Conservation (phyloP, 2,329 filamentous ascomycete genomes). For the Fusarium pseudocircinatum region DNA sequence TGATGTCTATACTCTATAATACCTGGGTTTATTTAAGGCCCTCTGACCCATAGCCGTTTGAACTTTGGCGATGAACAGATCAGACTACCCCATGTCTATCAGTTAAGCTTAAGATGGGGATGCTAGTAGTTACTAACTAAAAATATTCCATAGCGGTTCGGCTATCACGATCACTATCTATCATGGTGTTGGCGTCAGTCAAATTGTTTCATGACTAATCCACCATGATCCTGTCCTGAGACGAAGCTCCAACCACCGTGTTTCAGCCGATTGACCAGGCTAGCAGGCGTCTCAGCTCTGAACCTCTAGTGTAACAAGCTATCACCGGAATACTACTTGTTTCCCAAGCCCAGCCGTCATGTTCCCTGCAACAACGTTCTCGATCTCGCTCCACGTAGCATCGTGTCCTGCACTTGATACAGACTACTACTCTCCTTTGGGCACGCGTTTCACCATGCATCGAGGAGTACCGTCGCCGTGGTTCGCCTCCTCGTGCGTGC, state of each 20-base stretch:
- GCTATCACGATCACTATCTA: not conserved
- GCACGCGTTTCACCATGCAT: conserved; percentile 26
- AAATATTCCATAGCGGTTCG: not conserved
- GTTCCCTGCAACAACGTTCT: conserved; percentile 21
- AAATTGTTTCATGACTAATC: conserved; percentile 4
- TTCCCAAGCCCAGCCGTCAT: conserved; percentile 5
- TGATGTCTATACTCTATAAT: not conserved
- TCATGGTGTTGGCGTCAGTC: not conserved
- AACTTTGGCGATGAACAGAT: not conserved
- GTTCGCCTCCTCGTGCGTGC: conserved; percentile 3
- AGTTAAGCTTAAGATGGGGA: not conserved
- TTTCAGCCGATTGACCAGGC: conserved; percentile 36
- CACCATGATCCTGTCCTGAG: conserved; percentile 15
- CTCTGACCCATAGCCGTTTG: not conserved
- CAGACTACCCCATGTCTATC: not conserved
- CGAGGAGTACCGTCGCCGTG: conserved; percentile 5
- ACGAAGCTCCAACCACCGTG: conserved; percentile 29
- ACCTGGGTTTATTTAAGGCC: not conserved
- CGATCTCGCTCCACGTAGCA: conserved; percentile 20
- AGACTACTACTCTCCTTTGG: not conserved
- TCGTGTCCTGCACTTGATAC: conserved; percentile 25
- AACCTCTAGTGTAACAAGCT: conserved; percentile 18
- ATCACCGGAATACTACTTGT: conserved; percentile 12
- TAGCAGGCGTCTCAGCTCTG: conserved; percentile 33
- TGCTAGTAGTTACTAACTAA: not conserved